Evolutionary conservation across 2,329 filamentous ascomycete species (phyloP).

Genomic region (Geosmithia putterillii): DNA sequence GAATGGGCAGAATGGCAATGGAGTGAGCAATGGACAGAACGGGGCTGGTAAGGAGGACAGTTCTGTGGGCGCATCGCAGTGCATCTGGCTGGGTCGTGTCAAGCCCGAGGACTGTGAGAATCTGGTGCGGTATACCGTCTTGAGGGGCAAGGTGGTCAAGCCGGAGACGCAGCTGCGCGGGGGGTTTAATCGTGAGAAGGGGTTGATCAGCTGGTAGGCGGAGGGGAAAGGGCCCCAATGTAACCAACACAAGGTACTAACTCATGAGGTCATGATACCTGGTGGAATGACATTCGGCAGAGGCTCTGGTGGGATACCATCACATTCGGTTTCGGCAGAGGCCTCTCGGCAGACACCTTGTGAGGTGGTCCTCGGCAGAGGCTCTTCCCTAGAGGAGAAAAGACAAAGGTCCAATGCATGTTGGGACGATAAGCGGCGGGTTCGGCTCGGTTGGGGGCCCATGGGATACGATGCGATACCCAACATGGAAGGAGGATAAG

Average conservation of each 20-base stretch:
- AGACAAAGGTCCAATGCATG: too few relatives aligned
- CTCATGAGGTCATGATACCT: too few relatives aligned
- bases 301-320: too few relatives aligned
- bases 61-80: slow-evolving; percentile 64
- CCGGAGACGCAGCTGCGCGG: slow-evolving; percentile 74
- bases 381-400: background rate
- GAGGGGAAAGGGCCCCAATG: too few relatives aligned
- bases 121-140: slow-evolving; percentile 73
- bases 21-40: slow-evolving; percentile 10
- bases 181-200: slow-evolving; percentile 75
- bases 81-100: slow-evolving; percentile 84
- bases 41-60: slow-evolving; percentile 12
- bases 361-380: background rate
- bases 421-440: too few relatives aligned
- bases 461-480: too few relatives aligned
- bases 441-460: too few relatives aligned
- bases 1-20: slow-evolving; percentile 15
- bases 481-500: too few relatives aligned
- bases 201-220: slow-evolving; percentile 72
- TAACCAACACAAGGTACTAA: too few relatives aligned
- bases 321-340: too few relatives aligned
- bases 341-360: too few relatives aligned
- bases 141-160: slow-evolving; percentile 92
- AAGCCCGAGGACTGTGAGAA: slow-evolving; percentile 86
- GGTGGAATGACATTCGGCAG: too few relatives aligned